Evolutionary conservation across 2,329 filamentous ascomycete species (phyloP).

Genomic region (Rhinocladiella similis): DNA sequence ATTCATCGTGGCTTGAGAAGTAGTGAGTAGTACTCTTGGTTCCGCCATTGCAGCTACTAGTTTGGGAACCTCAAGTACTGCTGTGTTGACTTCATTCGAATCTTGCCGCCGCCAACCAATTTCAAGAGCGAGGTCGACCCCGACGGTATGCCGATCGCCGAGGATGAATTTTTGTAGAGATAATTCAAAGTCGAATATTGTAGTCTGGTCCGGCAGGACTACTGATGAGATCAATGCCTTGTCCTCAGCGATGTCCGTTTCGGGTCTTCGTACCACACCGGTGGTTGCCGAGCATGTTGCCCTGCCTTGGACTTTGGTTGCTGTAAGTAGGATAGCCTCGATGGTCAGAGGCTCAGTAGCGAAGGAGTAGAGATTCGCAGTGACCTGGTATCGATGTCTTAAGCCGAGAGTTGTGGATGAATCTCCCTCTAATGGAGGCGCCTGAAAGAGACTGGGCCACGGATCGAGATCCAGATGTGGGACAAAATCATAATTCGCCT

Average conservation of each 20-base stretch:
- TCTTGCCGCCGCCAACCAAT: conserved; percentile 72
- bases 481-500: conserved; percentile 84
- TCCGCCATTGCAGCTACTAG: conserved; percentile 80
- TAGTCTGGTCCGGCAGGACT: conserved; percentile 67
- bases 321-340: conserved; percentile 64
- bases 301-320: conserved; percentile 62
- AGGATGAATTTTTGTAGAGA: conserved; percentile 73
- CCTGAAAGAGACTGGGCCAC: conserved; percentile 85
- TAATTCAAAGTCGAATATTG: conserved; percentile 71
- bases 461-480: conserved; percentile 73
- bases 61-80: conserved; percentile 73
- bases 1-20: not conserved
- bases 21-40: conserved; percentile 69
- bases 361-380: conserved; percentile 72
- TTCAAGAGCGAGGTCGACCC: conserved; percentile 71
- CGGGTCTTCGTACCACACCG: conserved; percentile 16
- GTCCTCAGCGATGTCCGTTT: not conserved
- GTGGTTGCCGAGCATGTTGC: conserved; percentile 55
- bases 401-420: conserved; percentile 56
- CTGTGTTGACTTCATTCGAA: conserved; percentile 55
- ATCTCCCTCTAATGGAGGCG: conserved; percentile 11
- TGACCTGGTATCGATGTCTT: conserved; percentile 76
- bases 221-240: conserved; percentile 13
- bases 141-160: conserved; percentile 76
- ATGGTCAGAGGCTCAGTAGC: conserved; percentile 63